These are phyloP conservation scores for Myrica gale DNA, from an alignment of 306 rosid species.

Conservation along the genomic window DNA sequence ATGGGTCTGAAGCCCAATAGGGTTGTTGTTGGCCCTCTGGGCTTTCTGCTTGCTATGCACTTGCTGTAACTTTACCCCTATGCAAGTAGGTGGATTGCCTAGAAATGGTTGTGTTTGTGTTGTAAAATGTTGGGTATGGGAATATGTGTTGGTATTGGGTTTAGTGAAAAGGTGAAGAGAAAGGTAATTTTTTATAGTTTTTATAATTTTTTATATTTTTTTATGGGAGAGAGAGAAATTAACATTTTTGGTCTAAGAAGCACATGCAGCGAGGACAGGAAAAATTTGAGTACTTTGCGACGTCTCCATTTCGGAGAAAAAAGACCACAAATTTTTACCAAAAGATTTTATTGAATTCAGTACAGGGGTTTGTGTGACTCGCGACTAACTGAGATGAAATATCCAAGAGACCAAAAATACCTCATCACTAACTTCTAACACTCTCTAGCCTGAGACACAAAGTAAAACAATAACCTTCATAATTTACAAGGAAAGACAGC, in stretches of 20 bases:
- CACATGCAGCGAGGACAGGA: not conserved
- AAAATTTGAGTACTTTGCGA: not conserved
- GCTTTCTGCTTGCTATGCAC: too few species aligned
- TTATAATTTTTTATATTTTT: too few species aligned
- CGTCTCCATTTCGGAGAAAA: not conserved
- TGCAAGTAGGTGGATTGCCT: too few species aligned
- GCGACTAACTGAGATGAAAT: not conserved
- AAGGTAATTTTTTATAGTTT: too few species aligned
- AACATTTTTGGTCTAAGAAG: not conserved
- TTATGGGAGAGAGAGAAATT: too few species aligned
- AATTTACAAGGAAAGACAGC: constrained; percentile 28
- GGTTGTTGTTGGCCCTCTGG: too few species aligned
- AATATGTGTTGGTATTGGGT: too few species aligned
- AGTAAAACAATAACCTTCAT: not conserved
- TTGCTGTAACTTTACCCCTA: too few species aligned
- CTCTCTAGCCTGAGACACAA: not conserved
- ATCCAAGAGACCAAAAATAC: not conserved
- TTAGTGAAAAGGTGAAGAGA: too few species aligned
- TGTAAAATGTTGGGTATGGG: too few species aligned
- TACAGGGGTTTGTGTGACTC: not conserved
- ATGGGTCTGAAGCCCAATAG: too few species aligned
- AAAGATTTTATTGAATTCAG: not conserved
- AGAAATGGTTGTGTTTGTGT: too few species aligned
- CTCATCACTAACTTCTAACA: not conserved
- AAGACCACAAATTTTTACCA: not conserved